These are phyloP conservation scores for Colletotrichum tofieldiae DNA, from an alignment of 2,329 filamentous ascomycete genomes.

Conservation along the genomic window DNA sequence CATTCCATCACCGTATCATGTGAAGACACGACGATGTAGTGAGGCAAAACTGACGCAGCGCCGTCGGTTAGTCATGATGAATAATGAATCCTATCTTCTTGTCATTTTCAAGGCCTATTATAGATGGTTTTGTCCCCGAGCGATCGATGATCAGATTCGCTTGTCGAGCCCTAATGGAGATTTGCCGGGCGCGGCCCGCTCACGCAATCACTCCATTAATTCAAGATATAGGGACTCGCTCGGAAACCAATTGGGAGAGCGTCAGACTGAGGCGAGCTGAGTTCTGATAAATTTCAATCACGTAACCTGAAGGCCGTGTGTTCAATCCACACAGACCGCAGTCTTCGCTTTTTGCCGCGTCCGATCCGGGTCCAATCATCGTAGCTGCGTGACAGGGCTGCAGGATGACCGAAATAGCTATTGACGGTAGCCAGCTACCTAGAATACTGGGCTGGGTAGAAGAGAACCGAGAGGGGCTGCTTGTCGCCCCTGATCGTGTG, in stretches of 20 bases:
- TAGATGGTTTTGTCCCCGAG: neutral
- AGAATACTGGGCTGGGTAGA: too few relatives aligned
- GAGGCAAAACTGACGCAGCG: neutral
- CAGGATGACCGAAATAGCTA: too few relatives aligned
- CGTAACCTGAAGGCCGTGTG: slow-evolving; percentile 27
- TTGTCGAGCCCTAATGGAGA: slow-evolving; percentile 21
- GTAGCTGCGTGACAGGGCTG: neutral
- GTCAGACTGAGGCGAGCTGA: slow-evolving; percentile 32
- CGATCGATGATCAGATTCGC: neutral
- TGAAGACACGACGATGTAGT: neutral
- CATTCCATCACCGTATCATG: neutral
- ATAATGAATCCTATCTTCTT: too few relatives aligned
- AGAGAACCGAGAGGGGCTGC: too few relatives aligned
- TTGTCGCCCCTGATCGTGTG: neutral
- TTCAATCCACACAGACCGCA: slow-evolving; percentile 39
- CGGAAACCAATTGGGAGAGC: slow-evolving; percentile 34
- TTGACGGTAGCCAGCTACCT: too few relatives aligned
- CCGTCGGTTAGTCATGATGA: neutral
- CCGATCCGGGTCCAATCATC: neutral
- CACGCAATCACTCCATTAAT: neutral
- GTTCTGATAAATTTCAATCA: slow-evolving; percentile 15
- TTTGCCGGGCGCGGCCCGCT: neutral
- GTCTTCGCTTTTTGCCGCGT: neutral
- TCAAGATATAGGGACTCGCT: accelerated
- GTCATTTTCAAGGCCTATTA: neutral